A percentile compares a stretch with the other conserved stretches of the same genome.
Evolutionary conservation across 768 basidiomycete species (phyloP).

Genomic region (Rhodotorula paludigena): DNA sequence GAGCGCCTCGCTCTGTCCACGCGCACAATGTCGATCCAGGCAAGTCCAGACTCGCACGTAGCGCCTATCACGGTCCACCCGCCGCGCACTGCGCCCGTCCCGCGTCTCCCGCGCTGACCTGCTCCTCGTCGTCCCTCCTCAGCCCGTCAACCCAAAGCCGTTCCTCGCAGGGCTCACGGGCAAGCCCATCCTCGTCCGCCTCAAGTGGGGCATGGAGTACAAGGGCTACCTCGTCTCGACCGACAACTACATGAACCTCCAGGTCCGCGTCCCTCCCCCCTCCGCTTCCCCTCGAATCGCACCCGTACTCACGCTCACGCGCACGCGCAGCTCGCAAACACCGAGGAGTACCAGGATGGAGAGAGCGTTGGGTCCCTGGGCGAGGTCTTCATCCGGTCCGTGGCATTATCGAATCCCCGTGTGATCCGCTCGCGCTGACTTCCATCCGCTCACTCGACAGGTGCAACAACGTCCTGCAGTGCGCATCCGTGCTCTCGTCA

Average conservation of each 20-base stretch:
- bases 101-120: background rate
- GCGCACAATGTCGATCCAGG: constrained; percentile 19
- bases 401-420: background rate
- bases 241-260: constrained; percentile 99
- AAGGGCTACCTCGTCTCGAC: constrained; percentile 98
- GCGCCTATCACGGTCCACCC: no score
- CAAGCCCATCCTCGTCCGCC: constrained; percentile 85
- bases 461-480: constrained; percentile 41
- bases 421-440: background rate
- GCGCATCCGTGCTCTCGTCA: background rate
- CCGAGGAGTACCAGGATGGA: constrained; percentile 95
- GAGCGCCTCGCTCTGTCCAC: background rate
- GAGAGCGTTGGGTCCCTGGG: constrained; percentile 93
- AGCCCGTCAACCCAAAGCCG: constrained; percentile 96
- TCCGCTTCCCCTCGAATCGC: background rate
- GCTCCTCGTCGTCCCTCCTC: constrained; percentile 2
- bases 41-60: background rate
- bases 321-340: constrained; percentile 80
- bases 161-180: constrained; percentile 98
- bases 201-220: constrained; percentile 99
- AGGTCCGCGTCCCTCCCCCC: constrained; percentile 53
- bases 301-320: background rate
- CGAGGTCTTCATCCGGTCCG: constrained; percentile 95
- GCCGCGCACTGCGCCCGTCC: background rate
- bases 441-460: background rate